phyloP scores from a whole-genome alignment of 2,329 filamentous ascomycete species.

The Colletotrichum sojae region DNA sequence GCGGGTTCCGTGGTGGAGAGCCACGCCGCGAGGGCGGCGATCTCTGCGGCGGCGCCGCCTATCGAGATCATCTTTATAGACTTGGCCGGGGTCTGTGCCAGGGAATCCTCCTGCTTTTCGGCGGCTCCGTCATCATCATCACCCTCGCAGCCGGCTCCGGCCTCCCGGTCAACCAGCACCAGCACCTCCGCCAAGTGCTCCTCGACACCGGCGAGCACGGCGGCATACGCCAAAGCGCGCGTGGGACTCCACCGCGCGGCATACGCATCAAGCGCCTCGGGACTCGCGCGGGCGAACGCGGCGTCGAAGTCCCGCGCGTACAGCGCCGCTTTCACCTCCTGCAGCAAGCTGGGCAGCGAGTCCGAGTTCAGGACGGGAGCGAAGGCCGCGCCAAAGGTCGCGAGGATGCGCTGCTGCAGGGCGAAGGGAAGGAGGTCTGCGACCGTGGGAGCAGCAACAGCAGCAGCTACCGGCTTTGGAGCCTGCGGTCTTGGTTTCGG shows the following conservation, averaged over 20 bases:
- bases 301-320: conserved; percentile 86
- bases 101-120: background rate
- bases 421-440: conserved; percentile 9
- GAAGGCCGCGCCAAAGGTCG: conserved; percentile 80
- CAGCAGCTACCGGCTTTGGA: background rate
- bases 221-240: conserved; percentile 84
- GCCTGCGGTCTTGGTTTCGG: conserved; percentile 4
- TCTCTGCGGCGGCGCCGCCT: conserved; percentile 73
- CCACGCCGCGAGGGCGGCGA: conserved; percentile 67
- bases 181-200: conserved; percentile 48
- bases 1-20: conserved; percentile 47
- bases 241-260: conserved; percentile 92
- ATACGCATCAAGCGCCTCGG: conserved; percentile 82
- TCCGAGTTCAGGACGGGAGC: conserved; percentile 61
- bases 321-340: conserved; percentile 87
- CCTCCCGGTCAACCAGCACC: background rate
- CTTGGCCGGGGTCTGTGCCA: conserved; percentile 2
- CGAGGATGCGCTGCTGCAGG: conserved; percentile 77
- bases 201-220: conserved; percentile 61
- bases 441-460: background rate
- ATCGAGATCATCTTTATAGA: conserved; percentile 61
- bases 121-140: background rate
- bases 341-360: conserved; percentile 71
- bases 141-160: background rate
- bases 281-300: conserved; percentile 75